Percentiles rank a stretch among this genome's conserved stretches.
Conservation (phyloP, 192 early-diverging fungal genomes). For the Glomus cerebriforme region DNA sequence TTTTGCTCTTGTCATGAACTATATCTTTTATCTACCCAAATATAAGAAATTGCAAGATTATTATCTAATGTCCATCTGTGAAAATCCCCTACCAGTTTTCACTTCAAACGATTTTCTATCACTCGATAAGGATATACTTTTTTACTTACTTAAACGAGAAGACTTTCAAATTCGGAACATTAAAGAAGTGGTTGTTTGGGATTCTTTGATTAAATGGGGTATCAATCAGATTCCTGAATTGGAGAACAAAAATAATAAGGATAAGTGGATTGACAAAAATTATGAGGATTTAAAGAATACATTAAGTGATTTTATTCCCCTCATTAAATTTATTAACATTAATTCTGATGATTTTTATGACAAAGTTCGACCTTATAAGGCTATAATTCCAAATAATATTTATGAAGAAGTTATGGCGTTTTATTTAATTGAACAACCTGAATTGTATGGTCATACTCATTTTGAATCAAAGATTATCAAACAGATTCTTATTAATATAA, state of each 20-base stretch:
- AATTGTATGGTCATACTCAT: too few species aligned
- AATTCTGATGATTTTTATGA: slow-evolving; percentile 12
- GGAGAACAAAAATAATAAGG: too few species aligned
- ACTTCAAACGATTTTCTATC: background rate
- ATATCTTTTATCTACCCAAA: background rate
- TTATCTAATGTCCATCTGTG: background rate
- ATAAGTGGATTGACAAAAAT: background rate
- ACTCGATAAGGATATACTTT: slow-evolving; percentile 1
- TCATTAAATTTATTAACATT: slow-evolving; percentile 4
- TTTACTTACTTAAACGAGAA: background rate
- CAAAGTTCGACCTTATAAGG: background rate
- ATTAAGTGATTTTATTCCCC: background rate
- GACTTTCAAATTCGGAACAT: background rate
- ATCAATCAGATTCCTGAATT: background rate
- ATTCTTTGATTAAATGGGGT: slow-evolving; percentile 25
- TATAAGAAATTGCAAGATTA: slow-evolving; percentile 12
- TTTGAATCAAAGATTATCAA: too few species aligned
- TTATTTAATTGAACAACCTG: too few species aligned
- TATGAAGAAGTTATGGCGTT: background rate
- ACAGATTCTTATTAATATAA: background rate
- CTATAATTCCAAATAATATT: background rate
- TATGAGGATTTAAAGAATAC: background rate
- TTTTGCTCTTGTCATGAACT: background rate
- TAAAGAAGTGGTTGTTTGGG: slow-evolving; percentile 11
- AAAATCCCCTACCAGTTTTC: slow-evolving; percentile 3